phyloP scores from a whole-genome alignment of 2,329 filamentous ascomycete genomes.

The Sclerotinia subarctica region DNA sequence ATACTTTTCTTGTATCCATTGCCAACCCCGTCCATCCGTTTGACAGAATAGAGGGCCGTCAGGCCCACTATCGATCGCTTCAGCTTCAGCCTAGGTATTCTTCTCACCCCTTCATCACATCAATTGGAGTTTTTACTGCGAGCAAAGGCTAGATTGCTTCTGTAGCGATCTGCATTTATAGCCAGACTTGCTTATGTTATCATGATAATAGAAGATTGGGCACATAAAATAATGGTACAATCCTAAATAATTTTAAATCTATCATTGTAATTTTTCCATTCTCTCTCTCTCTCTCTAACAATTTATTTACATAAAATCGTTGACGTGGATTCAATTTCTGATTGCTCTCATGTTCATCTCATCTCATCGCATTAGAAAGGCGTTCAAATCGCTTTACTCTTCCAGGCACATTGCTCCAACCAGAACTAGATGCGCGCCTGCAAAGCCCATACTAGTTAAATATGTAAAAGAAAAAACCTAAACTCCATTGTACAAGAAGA shows the following conservation, averaged over 20 bases:
- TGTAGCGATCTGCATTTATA: neutral
- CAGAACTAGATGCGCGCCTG: constrained; percentile 18
- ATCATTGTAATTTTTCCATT: neutral
- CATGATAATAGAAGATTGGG: neutral
- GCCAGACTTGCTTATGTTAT: neutral
- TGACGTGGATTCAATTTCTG: constrained; percentile 6
- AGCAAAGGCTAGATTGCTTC: neutral
- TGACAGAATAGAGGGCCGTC: neutral
- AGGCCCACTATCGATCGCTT: neutral
- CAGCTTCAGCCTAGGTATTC: neutral
- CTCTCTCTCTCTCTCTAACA: neutral
- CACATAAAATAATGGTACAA: neutral
- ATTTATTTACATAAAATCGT: constrained; percentile 18
- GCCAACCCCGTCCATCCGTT: neutral
- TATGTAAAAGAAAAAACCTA: constrained; percentile 9
- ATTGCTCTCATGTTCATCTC: constrained; percentile 12
- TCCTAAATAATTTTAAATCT: neutral
- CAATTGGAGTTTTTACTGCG: no score
- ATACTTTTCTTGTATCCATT: no score
- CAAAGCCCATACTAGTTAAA: constrained; percentile 14
- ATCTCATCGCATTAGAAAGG: constrained; percentile 14
- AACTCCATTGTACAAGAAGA: constrained; percentile 23
- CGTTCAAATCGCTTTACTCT: constrained; percentile 17
- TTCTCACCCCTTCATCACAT: neutral
- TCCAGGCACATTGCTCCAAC: neutral